Base-by-base conservation (phyloP, 1,284 basidiomycete genomes). In the Trichosporon inkin region DNA sequence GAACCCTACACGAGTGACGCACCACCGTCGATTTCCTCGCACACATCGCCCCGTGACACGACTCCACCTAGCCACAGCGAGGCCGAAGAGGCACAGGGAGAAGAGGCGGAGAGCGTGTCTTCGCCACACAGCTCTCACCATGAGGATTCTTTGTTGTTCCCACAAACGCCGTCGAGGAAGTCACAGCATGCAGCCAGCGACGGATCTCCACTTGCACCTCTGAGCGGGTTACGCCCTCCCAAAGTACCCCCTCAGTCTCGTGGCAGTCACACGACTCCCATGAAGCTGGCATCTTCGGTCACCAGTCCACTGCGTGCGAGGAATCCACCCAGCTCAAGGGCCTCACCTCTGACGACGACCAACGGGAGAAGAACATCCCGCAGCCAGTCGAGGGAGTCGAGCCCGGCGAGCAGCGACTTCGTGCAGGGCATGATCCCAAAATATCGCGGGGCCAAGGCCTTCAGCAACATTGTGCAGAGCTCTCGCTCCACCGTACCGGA, bases 21-120 rank as follows among this genome's bases (percentile, higher is more conserved):
- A 10, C 22, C 22, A 6, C 44, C 44, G 3, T 49, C 44, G 13
- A 22, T 49, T 22, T 24, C 44, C 44, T 28, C 44, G 28, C 44
- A 49, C 8, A 22, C 44, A 13, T 49, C 44, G 24, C 44, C 44
- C 24, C 22, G 24, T 16, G 44, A 49, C n/a, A 49, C 44, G 13
- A 49, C 44, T 11, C 44, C 44, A n/a, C 44, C 44, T 19, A 49
- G 44, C 24, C 44, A 49, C 28, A 49, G 44, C 19, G 44, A 49
- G 44, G 44, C 44, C n/a, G 44, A 49, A 49, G 44, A 49, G 16
- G 22, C 22, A 24, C 16, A 10, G 44, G 44, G 28, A 24, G 44
- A 49, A n/a, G 44, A 49, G 44, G 44, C 44, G 6, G 44, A 49
- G 22, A 49, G 44, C 14, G 44, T 49, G 14, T 49, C 44, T 22